A percentile compares a stretch with the other conserved stretches of the same genome.
phyloP scores from a whole-genome alignment of 352 stramenopile species.

The Globisporangium alternatum region DNA sequence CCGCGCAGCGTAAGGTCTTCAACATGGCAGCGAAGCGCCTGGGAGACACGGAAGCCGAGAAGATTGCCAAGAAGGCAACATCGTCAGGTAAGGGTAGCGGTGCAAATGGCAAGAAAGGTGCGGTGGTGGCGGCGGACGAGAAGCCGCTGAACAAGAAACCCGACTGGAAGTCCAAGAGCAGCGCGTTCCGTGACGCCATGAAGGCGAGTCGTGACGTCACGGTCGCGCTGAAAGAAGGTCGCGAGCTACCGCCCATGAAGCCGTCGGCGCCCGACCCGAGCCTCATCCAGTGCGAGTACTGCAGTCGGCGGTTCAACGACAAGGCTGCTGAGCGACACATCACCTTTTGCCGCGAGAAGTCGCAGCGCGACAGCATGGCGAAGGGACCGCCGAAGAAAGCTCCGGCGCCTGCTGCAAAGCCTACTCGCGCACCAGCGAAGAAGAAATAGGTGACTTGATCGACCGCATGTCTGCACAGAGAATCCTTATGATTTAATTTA shows the following conservation, averaged over 20 bases:
- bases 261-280: slow-evolving; percentile 72
- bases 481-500: not conserved
- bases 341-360: slow-evolving; percentile 87
- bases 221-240: slow-evolving; percentile 65
- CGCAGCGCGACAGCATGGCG: slow-evolving; percentile 45
- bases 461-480: not conserved
- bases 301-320: slow-evolving; percentile 90
- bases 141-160: slow-evolving; percentile 55
- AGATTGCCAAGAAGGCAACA: slow-evolving; percentile 46
- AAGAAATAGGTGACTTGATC: slow-evolving; percentile 32
- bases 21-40: slow-evolving; percentile 78
- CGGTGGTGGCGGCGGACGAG: slow-evolving; percentile 29
- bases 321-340: slow-evolving; percentile 91
- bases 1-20: slow-evolving; percentile 80
- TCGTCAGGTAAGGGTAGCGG: slow-evolving; percentile 23
- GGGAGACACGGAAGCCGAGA: slow-evolving; percentile 68
- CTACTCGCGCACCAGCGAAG: slow-evolving; percentile 32
- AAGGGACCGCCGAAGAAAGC: slow-evolving; percentile 41
- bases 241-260: slow-evolving; percentile 52
- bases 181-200: slow-evolving; percentile 87
- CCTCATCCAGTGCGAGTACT: slow-evolving; percentile 91
- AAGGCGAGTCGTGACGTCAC: slow-evolving; percentile 69
- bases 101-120: slow-evolving; percentile 18
- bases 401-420: slow-evolving; percentile 23
- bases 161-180: slow-evolving; percentile 88